These are phyloP conservation scores for Lactifluus volemus DNA, from an alignment of 768 basidiomycete genomes.

Conservation along the genomic window DNA sequence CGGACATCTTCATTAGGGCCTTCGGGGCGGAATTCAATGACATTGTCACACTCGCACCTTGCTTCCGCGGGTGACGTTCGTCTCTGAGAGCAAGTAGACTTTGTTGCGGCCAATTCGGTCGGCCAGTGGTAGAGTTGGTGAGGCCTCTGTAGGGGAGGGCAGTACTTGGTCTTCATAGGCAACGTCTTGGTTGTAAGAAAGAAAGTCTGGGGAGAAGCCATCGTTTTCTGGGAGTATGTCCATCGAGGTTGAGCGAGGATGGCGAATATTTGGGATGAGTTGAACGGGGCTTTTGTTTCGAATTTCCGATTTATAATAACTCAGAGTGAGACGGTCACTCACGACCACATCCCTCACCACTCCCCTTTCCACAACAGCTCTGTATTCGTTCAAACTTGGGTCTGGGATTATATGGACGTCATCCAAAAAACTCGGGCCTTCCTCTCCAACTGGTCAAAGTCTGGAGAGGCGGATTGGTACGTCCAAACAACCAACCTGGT, in stretches of 20 bases:
- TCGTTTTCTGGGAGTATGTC: slow-evolving; percentile 21
- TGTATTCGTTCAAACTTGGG: neutral
- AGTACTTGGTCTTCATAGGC: slow-evolving; percentile 52
- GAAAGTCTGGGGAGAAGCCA: slow-evolving; percentile 16
- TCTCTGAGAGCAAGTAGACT: slow-evolving; percentile 71
- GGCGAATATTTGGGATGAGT: neutral
- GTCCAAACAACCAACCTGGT: neutral
- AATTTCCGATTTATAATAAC: neutral
- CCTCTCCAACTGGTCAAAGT: slow-evolving; percentile 16
- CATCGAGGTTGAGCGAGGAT: slow-evolving; percentile 17
- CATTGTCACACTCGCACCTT: slow-evolving; percentile 61
- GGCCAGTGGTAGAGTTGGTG: slow-evolving; percentile 33
- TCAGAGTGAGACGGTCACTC: neutral
- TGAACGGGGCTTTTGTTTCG: neutral
- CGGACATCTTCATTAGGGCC: slow-evolving; percentile 35
- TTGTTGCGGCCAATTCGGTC: slow-evolving; percentile 64
- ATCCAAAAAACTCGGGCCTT: slow-evolving; percentile 10
- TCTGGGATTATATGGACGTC: slow-evolving; percentile 9
- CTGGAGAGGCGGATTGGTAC: slow-evolving; percentile 17
- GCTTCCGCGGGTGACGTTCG: slow-evolving; percentile 46
- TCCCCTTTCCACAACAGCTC: neutral
- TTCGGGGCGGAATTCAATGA: slow-evolving; percentile 28
- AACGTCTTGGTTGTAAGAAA: slow-evolving; percentile 48
- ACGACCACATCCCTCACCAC: neutral
- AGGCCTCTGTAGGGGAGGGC: slow-evolving; percentile 19